These are phyloP conservation scores for Herpetomonas tarakana DNA, from an alignment of 208 protist species.

Conservation along the genomic window DNA sequence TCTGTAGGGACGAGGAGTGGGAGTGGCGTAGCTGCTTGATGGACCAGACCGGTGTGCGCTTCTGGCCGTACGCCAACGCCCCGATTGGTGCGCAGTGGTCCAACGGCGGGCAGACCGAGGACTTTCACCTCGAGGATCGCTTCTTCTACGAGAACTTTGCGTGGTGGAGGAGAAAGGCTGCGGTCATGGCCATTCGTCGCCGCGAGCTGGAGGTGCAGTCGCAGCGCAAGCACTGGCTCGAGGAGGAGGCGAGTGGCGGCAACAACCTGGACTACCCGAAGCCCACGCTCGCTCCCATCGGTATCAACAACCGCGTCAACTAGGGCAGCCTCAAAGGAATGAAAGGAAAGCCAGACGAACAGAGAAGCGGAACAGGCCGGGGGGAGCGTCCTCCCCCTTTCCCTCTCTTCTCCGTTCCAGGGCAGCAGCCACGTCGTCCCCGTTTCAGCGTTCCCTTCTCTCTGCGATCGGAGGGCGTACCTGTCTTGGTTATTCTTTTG, in stretches of 20 bases:
- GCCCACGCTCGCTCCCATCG: conserved; percentile 76
- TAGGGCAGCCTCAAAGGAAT: neutral
- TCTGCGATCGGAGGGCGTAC: too few species aligned
- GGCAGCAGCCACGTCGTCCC: too few species aligned
- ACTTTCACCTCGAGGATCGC: conserved; percentile 90
- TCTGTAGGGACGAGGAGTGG: conserved; percentile 92
- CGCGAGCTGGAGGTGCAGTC: conserved; percentile 74
- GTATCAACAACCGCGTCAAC: conserved; percentile 31
- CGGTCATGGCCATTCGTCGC: conserved; percentile 77
- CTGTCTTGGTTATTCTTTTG: too few species aligned
- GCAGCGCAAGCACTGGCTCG: conserved; percentile 72
- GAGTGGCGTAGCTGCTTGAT: conserved; percentile 92
- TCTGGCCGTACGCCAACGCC: conserved; percentile 90
- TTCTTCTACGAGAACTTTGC: conserved; percentile 90
- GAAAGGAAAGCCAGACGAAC: neutral
- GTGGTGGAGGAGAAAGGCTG: conserved; percentile 75
- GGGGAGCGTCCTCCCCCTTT: neutral
- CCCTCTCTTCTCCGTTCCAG: neutral
- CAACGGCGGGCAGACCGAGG: conserved; percentile 89
- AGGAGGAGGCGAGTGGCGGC: conserved; percentile 39
- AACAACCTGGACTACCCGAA: conserved; percentile 41
- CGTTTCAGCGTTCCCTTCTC: too few species aligned
- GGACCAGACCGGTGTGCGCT: conserved; percentile 88
- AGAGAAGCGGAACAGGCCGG: neutral
- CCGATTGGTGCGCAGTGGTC: conserved; percentile 78